Base-by-base conservation (phyloP, 208 protist genomes). In the Phytomonas francai region DNA sequence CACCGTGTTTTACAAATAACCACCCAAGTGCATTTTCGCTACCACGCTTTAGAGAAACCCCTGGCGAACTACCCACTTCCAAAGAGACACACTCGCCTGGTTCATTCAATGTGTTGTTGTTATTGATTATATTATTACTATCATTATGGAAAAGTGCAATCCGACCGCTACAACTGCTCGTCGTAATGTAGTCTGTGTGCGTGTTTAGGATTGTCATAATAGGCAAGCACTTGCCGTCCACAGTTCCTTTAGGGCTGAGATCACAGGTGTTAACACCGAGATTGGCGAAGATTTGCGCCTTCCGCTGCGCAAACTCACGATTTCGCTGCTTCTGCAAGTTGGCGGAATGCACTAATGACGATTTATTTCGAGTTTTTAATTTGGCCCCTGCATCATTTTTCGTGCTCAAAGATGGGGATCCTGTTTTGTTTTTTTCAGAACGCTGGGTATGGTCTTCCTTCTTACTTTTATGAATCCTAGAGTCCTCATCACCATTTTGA, bases 111-210 rank as follows among this genome's bases (percentile, higher is more conserved):
- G 1, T 4, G 58, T 7, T 36, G 8, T 36, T 36, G 8, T 3
- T 36, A 36, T 36, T 36, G n/a, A n/a, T n/a, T 68, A 59, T 63
- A 64, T 12, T 59, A 33, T 19, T 63, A 16, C 28, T 16, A 32
- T 80, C 73, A 69, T 74, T 79, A 65, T 95, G 89, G 63, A 95
- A 95, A 57, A 95, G 85, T 12, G 89, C 83, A 39, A 95, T 95
- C 51, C 89, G 89, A 34, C 89, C 89, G 60, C 87, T 90, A 77
- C 89, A 95, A 66, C 89, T 95, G 77, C 89, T 95, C 3, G 87
- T 92, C 14, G 89, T 95, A 28, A 95, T 69, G 74, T 93, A 95
- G 68, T 95, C 85, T 2, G 19, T 14, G 67, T 91, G 78, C 12
- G 65, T 78, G 76, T 95, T 95, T 27, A 95, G 76, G 6, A 88